phyloP scores from a whole-genome alignment of 202 grass and related monocot genomes.

The Panicum virgatum region DNA sequence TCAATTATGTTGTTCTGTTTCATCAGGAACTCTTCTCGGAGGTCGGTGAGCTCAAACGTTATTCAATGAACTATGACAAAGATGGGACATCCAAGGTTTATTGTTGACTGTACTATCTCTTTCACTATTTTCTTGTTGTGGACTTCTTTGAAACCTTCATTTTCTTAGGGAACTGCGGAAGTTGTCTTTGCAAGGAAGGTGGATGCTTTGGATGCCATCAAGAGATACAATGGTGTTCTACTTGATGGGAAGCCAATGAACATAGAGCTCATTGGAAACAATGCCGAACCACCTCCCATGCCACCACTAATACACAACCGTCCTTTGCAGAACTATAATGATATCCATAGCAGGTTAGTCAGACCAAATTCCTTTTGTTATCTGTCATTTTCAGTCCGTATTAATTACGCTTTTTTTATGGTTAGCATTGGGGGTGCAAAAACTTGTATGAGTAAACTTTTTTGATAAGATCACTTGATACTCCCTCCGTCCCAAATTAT shows the following conservation, averaged over 20 bases:
- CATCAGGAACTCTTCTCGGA: conserved; percentile 81
- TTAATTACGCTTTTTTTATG: conserved; percentile 6
- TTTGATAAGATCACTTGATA: conserved; percentile 3
- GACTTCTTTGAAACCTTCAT: conserved; percentile 2
- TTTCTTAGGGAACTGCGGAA: conserved; percentile 76
- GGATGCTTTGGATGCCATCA: conserved; percentile 82
- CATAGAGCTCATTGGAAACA: conserved; percentile 71
- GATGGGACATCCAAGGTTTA: conserved; percentile 80
- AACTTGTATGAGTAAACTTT: conserved; percentile 6
- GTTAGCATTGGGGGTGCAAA: conserved; percentile 27
- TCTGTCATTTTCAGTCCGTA: background rate
- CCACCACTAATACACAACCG: conserved; percentile 38
- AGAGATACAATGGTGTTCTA: conserved; percentile 69
- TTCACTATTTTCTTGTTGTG: background rate
- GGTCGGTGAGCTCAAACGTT: conserved; percentile 74
- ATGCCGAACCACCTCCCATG: conserved; percentile 40
- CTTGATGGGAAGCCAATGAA: conserved; percentile 92
- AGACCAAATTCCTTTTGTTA: background rate
- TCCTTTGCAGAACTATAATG: conserved; percentile 51
- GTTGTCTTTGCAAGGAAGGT: conserved; percentile 79
- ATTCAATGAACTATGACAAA: conserved; percentile 85
- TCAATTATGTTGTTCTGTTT: conserved; percentile 34
- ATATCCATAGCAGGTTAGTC: conserved; percentile 55
- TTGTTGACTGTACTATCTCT: conserved; percentile 9
- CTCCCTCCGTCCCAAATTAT: no score